These are phyloP conservation scores for Pythium brachiatum DNA, from an alignment of 352 stramenopile species.

Conservation along the genomic window DNA sequence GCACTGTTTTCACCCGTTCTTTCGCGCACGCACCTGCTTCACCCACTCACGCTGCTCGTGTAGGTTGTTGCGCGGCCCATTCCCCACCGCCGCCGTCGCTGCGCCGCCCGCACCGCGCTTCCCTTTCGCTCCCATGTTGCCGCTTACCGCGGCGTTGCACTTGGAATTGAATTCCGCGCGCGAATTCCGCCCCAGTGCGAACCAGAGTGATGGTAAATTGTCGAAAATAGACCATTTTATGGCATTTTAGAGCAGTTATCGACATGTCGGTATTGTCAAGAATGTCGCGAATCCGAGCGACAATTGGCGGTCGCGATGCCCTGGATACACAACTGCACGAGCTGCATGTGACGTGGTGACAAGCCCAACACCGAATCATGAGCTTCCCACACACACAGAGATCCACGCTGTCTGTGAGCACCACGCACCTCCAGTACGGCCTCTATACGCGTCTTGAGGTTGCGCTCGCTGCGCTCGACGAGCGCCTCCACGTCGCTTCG, in stretches of 20 bases:
- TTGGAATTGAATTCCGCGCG: slow-evolving; percentile 18
- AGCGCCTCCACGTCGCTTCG: slow-evolving; percentile 37
- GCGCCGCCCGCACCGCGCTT: slow-evolving; percentile 13
- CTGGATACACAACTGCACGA: slow-evolving; percentile 25
- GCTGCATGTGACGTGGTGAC: slow-evolving; percentile 9
- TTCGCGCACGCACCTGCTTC: slow-evolving; percentile 35
- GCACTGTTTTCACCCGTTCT: not conserved
- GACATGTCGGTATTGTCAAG: slow-evolving; percentile 8
- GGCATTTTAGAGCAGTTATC: slow-evolving; percentile 8
- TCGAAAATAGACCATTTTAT: slow-evolving; percentile 5
- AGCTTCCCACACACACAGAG: not conserved
- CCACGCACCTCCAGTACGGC: slow-evolving; percentile 46
- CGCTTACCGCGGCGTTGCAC: slow-evolving; percentile 12
- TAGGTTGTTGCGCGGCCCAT: slow-evolving; percentile 43
- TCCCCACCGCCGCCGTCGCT: slow-evolving; percentile 1
- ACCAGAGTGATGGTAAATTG: slow-evolving; percentile 21
- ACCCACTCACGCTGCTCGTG: slow-evolving; percentile 63
- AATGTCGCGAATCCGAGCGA: not conserved
- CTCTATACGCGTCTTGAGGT: slow-evolving; percentile 48
- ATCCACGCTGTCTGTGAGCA: not conserved
- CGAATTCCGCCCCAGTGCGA: not conserved
- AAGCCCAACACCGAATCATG: too few relatives aligned
- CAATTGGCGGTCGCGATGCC: not conserved
- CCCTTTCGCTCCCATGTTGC: slow-evolving; percentile 6
- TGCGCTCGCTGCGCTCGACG: slow-evolving; percentile 39